Evolutionary conservation across 2,329 filamentous ascomycete genomes (phyloP).

Genomic region (Penicillium polonicum): DNA sequence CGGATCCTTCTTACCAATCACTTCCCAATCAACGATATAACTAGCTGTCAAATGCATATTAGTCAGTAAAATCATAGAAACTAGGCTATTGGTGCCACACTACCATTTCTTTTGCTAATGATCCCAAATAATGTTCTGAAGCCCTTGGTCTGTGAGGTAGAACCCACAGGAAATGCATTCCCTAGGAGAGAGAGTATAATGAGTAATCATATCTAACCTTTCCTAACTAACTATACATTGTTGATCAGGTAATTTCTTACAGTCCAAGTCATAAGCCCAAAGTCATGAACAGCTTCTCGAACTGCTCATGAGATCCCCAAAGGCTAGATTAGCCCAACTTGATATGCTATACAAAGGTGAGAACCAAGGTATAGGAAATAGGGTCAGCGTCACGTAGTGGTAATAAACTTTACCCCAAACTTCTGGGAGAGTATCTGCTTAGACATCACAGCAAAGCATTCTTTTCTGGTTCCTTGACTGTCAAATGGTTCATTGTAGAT

Average conservation of each 20-base stretch:
- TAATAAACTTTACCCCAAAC: too few species aligned
- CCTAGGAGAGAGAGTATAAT: too few species aligned
- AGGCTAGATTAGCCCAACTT: constrained; percentile 56
- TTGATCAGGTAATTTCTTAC: too few species aligned
- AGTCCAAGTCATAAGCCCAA: too few species aligned
- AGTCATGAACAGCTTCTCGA: too few species aligned
- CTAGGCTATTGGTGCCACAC: neutral
- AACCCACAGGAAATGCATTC: too few species aligned
- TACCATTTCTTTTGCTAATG: neutral
- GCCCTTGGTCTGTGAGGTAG: too few species aligned
- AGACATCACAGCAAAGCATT: constrained; percentile 68
- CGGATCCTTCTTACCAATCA: too few species aligned
- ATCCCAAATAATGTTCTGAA: neutral
- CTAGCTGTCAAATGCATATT: too few species aligned
- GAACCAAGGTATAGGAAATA: neutral
- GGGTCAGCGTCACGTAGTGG: constrained; percentile 34
- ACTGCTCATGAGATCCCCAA: constrained; percentile 63
- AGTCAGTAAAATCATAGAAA: neutral
- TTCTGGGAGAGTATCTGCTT: constrained; percentile 56
- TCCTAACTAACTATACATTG: too few species aligned
- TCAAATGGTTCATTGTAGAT: constrained; percentile 45
- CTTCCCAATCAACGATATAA: too few species aligned
- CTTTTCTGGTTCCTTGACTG: constrained; percentile 63
- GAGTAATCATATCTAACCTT: too few species aligned
- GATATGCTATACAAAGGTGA: constrained; percentile 50